phyloP scores from a whole-genome alignment of 2,329 filamentous ascomycete species.

The Bipolaris bicolor region DNA sequence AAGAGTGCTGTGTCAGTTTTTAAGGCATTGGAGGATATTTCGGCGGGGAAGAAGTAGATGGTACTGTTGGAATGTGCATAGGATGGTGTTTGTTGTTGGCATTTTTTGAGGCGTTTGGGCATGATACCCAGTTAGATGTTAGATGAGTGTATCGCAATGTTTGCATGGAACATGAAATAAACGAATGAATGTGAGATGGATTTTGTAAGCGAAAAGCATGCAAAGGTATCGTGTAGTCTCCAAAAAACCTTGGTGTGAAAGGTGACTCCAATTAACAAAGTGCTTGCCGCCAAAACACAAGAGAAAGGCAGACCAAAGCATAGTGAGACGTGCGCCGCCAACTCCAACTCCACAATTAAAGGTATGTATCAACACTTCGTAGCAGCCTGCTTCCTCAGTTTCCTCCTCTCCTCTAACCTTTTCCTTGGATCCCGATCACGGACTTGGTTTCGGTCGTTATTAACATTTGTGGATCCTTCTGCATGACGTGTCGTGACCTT shows the following conservation, averaged over 20 bases:
- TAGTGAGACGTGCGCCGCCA: not conserved
- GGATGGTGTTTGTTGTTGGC: not conserved
- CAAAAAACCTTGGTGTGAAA: slow-evolving; percentile 4
- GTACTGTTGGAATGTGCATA: not conserved
- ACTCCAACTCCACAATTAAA: not conserved
- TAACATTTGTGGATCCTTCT: slow-evolving; percentile 29
- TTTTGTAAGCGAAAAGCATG: slow-evolving; percentile 10
- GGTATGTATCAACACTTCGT: slow-evolving; percentile 1
- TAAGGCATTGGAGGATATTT: slow-evolving; percentile 58
- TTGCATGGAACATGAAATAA: slow-evolving; percentile 6
- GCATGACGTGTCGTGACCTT: slow-evolving; percentile 35
- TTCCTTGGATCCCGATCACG: slow-evolving; percentile 37
- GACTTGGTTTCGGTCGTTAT: slow-evolving; percentile 30
- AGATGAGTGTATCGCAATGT: slow-evolving; percentile 1
- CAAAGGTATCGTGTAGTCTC: slow-evolving; percentile 32
- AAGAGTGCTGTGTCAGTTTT: slow-evolving; percentile 57
- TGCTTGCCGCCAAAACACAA: not conserved
- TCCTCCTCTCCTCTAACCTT: slow-evolving; percentile 37
- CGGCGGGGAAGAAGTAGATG: slow-evolving; percentile 45
- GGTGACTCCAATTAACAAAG: not conserved
- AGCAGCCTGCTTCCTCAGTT: slow-evolving; percentile 29
- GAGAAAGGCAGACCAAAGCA: not conserved
- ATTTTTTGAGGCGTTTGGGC: slow-evolving; percentile 14
- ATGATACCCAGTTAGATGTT: slow-evolving; percentile 19
- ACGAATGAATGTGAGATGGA: slow-evolving; percentile 16